These are phyloP conservation scores for Cryptococcus sp. DNA, from an alignment of 1,284 basidiomycete genomes.

Conservation along the genomic window DNA sequence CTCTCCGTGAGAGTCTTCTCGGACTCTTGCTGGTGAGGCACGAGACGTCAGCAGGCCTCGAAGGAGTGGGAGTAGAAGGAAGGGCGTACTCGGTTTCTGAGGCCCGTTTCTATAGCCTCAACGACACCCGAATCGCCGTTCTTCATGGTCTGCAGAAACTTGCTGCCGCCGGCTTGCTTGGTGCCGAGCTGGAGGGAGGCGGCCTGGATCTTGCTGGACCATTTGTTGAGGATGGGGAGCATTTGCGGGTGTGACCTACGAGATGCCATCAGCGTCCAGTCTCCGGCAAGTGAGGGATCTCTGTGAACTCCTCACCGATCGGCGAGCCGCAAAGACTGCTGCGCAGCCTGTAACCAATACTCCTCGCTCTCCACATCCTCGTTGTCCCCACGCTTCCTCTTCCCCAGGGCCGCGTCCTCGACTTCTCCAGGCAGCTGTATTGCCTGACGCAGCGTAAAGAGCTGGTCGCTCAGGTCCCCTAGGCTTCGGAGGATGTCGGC, in stretches of 20 bases:
- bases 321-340: constrained; percentile 34
- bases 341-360: constrained; percentile 37
- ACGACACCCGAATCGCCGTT: constrained; percentile 49
- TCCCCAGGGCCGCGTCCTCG: constrained; percentile 12
- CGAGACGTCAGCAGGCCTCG: not conserved
- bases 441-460: constrained; percentile 66
- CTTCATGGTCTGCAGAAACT: constrained; percentile 63
- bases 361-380: constrained; percentile 20
- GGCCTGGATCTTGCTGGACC: constrained; percentile 89
- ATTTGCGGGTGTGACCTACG: constrained; percentile 65
- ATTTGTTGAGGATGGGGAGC: constrained; percentile 75
- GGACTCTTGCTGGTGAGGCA: constrained; percentile 15
- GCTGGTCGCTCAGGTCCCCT: constrained; percentile 35
- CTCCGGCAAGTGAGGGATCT: not conserved
- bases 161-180: constrained; percentile 42
- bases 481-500: constrained; percentile 33
- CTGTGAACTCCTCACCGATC: constrained; percentile 38
- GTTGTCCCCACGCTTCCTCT: constrained; percentile 24
- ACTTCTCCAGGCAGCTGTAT: constrained; percentile 30
- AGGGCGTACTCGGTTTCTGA: constrained; percentile 33
- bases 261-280: not conserved
- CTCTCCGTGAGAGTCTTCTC: constrained; percentile 52
- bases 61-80: not conserved
- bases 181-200: constrained; percentile 58
- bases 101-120: constrained; percentile 39